Conservation (phyloP, 23 red algal genomes). For the Gracilariopsis chorda region DNA sequence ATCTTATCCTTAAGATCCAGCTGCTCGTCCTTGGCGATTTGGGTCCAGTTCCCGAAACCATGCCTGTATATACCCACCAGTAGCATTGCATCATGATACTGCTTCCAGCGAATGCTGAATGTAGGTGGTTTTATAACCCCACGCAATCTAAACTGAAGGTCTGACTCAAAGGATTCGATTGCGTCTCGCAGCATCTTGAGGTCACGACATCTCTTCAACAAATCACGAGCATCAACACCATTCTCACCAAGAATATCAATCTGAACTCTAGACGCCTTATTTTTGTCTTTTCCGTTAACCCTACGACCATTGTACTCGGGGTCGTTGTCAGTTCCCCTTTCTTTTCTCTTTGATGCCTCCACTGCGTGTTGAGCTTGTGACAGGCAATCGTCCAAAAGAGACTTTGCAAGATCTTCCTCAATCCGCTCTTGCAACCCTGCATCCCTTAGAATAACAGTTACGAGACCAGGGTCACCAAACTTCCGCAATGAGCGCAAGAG, state of each 20-base stretch:
- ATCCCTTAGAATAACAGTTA: slow-evolving; percentile 58
- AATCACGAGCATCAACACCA: slow-evolving; percentile 65
- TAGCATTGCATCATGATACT: slow-evolving; percentile 80
- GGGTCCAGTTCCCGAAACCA: slow-evolving; percentile 88
- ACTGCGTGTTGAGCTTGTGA: slow-evolving; percentile 53
- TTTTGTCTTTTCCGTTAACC: slow-evolving; percentile 36
- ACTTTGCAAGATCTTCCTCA: slow-evolving; percentile 44
- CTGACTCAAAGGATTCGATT: slow-evolving; percentile 50
- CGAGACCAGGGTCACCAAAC: slow-evolving; percentile 63
- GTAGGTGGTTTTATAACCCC: slow-evolving; percentile 49
- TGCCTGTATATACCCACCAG: slow-evolving; percentile 81
- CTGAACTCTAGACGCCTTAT: slow-evolving; percentile 16
- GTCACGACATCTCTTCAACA: slow-evolving; percentile 66
- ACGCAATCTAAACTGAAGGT: slow-evolving; percentile 70
- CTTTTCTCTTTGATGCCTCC: neutral
- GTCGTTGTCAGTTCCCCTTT: neutral
- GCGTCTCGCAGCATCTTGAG: slow-evolving; percentile 56
- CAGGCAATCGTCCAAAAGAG: slow-evolving; percentile 61
- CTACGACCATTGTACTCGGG: slow-evolving; percentile 38
- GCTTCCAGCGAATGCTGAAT: slow-evolving; percentile 72
- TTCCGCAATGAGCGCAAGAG: slow-evolving; percentile 75
- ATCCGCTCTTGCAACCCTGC: slow-evolving; percentile 70
- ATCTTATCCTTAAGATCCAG: slow-evolving; percentile 82
- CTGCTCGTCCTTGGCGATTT: slow-evolving; percentile 65
- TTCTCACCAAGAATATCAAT: slow-evolving; percentile 66